Evolutionary conservation across 306 rosid genomes (phyloP).

Genomic region (Nissolia schottii): DNA sequence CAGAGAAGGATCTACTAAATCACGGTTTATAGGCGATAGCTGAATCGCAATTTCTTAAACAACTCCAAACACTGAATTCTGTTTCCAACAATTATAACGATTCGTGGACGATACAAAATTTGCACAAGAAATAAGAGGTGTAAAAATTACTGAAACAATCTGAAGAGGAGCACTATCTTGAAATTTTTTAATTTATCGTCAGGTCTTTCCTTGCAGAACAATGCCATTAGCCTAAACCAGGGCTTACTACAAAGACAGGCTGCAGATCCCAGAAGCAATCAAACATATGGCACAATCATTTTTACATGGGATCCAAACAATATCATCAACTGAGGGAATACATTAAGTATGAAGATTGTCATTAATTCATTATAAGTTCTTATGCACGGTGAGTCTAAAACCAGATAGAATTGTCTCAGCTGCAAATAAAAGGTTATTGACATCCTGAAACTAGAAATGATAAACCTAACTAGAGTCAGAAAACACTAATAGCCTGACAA

Average conservation of each 20-base stretch:
- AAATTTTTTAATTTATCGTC: neutral
- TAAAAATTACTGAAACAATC: neutral
- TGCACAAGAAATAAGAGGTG: neutral
- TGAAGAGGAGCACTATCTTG: neutral
- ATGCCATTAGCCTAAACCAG: neutral
- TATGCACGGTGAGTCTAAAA: neutral
- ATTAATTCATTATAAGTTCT: neutral
- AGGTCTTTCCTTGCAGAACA: neutral
- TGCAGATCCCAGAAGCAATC: neutral
- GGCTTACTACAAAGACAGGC: neutral
- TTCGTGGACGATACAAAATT: neutral
- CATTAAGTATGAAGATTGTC: neutral
- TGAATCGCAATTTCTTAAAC: neutral
- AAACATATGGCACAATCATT: neutral
- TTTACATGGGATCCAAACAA: neutral
- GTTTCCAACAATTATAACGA: neutral
- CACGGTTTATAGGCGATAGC: neutral
- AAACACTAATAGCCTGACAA: neutral
- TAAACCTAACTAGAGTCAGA: neutral
- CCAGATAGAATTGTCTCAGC: neutral
- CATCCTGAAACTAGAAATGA: neutral
- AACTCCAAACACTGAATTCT: neutral
- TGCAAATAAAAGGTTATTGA: neutral
- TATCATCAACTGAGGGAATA: neutral
- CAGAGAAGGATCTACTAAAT: neutral